Evolutionary conservation across 169 alveolate genomes (phyloP).

Genomic region (Cryptosporidium sp.): DNA sequence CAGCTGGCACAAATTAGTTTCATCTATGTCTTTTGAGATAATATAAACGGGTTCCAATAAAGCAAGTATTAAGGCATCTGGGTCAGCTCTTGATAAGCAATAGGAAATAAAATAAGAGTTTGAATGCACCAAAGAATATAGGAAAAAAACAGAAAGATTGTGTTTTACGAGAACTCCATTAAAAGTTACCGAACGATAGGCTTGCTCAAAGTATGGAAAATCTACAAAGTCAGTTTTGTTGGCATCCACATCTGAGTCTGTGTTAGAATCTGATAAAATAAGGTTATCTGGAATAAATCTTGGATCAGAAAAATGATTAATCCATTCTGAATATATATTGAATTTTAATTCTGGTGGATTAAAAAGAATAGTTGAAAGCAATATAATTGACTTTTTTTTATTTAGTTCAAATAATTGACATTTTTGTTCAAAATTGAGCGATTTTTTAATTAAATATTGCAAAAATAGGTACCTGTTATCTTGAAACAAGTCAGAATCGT

Average conservation of each 20-base stretch:
- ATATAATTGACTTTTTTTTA: slow-evolving; percentile 10
- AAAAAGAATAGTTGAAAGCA: slow-evolving; percentile 27
- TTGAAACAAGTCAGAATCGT: not conserved
- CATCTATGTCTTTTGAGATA: slow-evolving; percentile 2
- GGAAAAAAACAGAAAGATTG: not conserved
- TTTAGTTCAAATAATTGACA: not conserved
- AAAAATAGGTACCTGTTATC: slow-evolving; percentile 20
- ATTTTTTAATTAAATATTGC: slow-evolving; percentile 33
- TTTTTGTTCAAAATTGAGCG: not conserved
- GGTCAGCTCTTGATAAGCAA: slow-evolving; percentile 60
- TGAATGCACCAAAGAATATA: slow-evolving; percentile 52
- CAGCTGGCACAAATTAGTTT: not conserved
- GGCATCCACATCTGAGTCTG: slow-evolving; percentile 17
- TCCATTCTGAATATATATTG: slow-evolving; percentile 36
- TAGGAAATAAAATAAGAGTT: slow-evolving; percentile 32
- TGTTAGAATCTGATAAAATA: not conserved
- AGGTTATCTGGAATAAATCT: slow-evolving; percentile 38
- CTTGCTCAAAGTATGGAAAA: slow-evolving; percentile 47
- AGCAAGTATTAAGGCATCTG: slow-evolving; percentile 21
- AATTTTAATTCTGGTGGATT: slow-evolving; percentile 20
- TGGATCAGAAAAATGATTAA: slow-evolving; percentile 48
- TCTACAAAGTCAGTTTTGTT: not conserved
- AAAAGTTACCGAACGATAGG: slow-evolving; percentile 23
- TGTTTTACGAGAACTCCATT: not conserved
- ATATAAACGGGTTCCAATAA: slow-evolving; percentile 35